A percentile compares a stretch with the other conserved stretches of the same genome.
Conservation (phyloP, 768 basidiomycete species). For the Termitomyces sp. region DNA sequence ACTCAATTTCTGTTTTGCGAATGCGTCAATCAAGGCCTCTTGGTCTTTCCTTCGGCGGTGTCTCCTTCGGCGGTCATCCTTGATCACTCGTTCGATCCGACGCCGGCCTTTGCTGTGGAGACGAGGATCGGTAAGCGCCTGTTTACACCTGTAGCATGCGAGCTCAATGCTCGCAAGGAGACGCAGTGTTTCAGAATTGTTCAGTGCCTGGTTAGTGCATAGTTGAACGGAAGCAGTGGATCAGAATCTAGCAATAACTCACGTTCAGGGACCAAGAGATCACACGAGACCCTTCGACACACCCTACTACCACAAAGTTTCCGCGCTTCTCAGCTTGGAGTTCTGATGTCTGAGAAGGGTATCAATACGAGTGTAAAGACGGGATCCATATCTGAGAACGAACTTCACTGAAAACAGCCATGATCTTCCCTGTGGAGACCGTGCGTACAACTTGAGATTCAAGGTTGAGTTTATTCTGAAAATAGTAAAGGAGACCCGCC, state of each 20-base stretch:
- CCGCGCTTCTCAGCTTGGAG: constrained; percentile 85
- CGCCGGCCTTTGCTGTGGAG: constrained; percentile 61
- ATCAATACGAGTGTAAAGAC: neutral
- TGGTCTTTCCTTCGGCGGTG: constrained; percentile 84
- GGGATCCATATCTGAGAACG: constrained; percentile 16
- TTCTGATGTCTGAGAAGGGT: constrained; percentile 48
- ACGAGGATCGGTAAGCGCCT: constrained; percentile 65
- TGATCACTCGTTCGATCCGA: constrained; percentile 77
- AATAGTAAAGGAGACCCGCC: constrained; percentile 23
- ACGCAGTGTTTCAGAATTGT: constrained; percentile 79
- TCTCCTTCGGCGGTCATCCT: constrained; percentile 77
- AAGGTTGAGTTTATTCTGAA: constrained; percentile 3
- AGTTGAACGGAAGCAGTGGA: constrained; percentile 3
- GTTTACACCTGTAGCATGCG: constrained; percentile 75
- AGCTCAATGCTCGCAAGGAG: constrained; percentile 82
- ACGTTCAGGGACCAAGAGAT: constrained; percentile 87
- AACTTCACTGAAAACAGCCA: constrained; percentile 72
- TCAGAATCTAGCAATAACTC: constrained; percentile 20
- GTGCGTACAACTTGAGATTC: constrained; percentile 55
- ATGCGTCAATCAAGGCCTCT: constrained; percentile 78
- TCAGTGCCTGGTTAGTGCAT: constrained; percentile 55
- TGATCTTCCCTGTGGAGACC: constrained; percentile 60
- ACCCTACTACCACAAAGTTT: constrained; percentile 82
- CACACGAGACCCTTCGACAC: constrained; percentile 69
- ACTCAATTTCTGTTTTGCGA: constrained; percentile 53